phyloP scores from a whole-genome alignment of 306 rosid genomes.

The Cucurbita argyrosperma region DNA sequence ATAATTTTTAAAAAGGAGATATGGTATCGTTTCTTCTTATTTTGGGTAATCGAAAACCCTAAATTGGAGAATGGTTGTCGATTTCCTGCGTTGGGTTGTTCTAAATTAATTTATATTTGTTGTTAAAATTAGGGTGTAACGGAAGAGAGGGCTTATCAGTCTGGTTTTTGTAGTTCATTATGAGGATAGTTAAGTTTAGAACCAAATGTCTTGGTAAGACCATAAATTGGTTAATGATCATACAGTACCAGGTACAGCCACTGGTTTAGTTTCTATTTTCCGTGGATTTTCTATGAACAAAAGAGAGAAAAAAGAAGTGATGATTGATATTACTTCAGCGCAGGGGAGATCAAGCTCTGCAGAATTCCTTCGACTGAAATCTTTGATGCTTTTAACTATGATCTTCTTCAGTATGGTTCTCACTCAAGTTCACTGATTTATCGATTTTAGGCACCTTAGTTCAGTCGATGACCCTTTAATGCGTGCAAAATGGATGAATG shows the following conservation, averaged over 20 bases:
- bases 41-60: neutral
- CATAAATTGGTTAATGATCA: neutral
- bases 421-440: neutral
- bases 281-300: neutral
- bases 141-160: neutral
- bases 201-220: neutral
- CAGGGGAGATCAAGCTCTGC: neutral
- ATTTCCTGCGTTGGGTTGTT: neutral
- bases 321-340: neutral
- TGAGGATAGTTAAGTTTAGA: neutral
- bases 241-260: neutral
- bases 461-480: conserved; percentile 65
- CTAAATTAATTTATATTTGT: neutral
- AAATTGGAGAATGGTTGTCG: neutral
- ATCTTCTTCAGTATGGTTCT: neutral
- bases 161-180: neutral
- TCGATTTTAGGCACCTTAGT: conserved; percentile 43
- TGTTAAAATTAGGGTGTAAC: neutral
- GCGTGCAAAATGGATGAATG: conserved; percentile 84
- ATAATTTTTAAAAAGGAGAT: too few species aligned
- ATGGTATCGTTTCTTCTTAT: neutral
- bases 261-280: neutral
- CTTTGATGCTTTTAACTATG: neutral
- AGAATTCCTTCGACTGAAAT: neutral
- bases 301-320: neutral